Conservation (phyloP, 305 asterid genomes). For the Plantago lanceolata region DNA sequence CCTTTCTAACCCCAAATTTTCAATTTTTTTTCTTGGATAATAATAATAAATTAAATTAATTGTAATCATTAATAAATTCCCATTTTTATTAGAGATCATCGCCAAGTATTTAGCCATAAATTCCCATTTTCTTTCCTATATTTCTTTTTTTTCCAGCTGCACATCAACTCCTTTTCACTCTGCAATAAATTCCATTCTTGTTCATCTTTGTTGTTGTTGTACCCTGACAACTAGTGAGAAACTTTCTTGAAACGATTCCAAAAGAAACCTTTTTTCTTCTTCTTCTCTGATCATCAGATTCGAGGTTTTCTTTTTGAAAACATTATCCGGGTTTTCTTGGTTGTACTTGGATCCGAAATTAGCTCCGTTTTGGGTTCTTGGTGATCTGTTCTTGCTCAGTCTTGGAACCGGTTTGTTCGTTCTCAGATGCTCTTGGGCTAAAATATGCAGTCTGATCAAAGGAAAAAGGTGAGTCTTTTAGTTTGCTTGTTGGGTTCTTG, state of each 20-base stretch:
- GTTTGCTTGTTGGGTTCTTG: conserved; percentile 9
- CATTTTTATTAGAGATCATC: conserved; percentile 26
- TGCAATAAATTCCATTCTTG: background rate
- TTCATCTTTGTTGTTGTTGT: background rate
- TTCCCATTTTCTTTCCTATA: background rate
- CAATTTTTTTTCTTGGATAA: too few relatives aligned
- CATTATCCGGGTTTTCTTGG: background rate
- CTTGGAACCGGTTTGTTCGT: conserved; percentile 22
- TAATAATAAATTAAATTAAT: too few relatives aligned
- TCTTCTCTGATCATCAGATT: conserved; percentile 11
- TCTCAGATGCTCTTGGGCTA: conserved; percentile 50
- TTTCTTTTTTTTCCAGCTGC: conserved; percentile 25
- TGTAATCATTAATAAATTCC: background rate
- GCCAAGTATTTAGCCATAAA: conserved; percentile 24
- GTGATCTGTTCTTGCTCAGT: conserved; percentile 34
- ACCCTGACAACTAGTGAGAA: background rate
- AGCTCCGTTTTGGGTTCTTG: conserved; percentile 25
- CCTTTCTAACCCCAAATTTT: conserved; percentile 11
- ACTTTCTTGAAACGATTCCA: conserved; percentile 27
- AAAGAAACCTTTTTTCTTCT: background rate
- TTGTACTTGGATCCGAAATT: conserved; percentile 34
- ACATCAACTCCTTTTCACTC: conserved; percentile 14
- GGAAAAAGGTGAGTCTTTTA: conserved; percentile 57
- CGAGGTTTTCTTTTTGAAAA: background rate
- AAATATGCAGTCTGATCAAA: conserved; percentile 84